Percentiles rank a stretch among this genome's conserved stretches.
Conservation (phyloP, 2,329 filamentous ascomycete genomes). For the Colletotrichum truncatum region DNA sequence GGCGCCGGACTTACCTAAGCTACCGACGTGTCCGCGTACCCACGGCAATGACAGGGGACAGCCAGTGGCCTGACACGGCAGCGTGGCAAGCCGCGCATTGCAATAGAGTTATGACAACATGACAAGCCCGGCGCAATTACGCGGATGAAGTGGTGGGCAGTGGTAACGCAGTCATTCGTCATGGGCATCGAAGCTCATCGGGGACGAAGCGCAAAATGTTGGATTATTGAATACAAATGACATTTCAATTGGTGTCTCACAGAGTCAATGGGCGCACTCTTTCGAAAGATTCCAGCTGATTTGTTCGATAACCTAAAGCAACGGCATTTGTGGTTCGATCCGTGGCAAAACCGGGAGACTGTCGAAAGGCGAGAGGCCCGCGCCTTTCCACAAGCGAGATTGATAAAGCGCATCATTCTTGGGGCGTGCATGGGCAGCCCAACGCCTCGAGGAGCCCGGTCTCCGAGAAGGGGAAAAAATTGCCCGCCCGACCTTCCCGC, state of each 20-base stretch:
- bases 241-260: background rate
- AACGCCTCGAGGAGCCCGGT: constrained; percentile 5
- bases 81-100: constrained; percentile 28
- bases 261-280: background rate
- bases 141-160: background rate
- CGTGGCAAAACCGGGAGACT: constrained; percentile 29
- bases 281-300: background rate
- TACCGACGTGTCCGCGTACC: constrained; percentile 20
- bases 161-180: background rate
- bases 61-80: constrained; percentile 25
- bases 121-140: constrained; percentile 25
- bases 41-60: constrained; percentile 15
- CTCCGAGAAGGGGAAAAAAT: constrained; percentile 18
- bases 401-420: constrained; percentile 31
- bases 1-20: constrained; percentile 18
- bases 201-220: too few species aligned
- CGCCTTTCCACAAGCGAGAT: constrained; percentile 31
- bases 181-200: background rate
- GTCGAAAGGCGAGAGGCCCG: constrained; percentile 30
- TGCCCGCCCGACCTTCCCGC: constrained; percentile 15
- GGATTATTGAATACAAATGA: background rate
- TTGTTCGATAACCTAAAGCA: background rate
- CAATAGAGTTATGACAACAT: constrained; percentile 26
- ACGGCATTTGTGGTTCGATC: constrained; percentile 28
- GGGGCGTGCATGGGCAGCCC: constrained; percentile 5